phyloP scores from a whole-genome alignment of 768 basidiomycete species.

The Lentinula lateritia region DNA sequence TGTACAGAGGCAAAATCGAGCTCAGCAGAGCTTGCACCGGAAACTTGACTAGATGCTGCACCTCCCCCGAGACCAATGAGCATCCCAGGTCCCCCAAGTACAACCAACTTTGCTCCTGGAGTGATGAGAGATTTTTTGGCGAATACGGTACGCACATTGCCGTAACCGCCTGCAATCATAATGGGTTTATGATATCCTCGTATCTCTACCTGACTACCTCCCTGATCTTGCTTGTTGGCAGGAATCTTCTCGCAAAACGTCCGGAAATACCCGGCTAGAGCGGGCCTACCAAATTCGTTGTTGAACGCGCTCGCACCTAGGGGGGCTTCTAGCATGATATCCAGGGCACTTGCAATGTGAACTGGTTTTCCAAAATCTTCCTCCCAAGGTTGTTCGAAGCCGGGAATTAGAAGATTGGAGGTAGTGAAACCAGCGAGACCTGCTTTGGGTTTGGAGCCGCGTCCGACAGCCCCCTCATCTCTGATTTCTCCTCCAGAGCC shows the following conservation, averaged over 20 bases:
- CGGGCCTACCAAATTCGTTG: constrained; percentile 83
- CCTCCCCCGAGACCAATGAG: constrained; percentile 96
- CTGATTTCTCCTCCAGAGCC: constrained; percentile 98
- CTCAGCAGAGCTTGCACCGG: constrained; percentile 85
- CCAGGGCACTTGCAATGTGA: constrained; percentile 89
- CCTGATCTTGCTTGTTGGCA: constrained; percentile 33
- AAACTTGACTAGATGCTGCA: constrained; percentile 90
- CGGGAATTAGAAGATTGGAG: constrained; percentile 90
- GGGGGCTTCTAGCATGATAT: constrained; percentile 84
- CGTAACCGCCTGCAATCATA: constrained; percentile 98
- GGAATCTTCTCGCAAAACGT: constrained; percentile 83
- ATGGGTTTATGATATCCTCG: constrained; percentile 99
- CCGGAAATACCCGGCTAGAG: constrained; percentile 89
- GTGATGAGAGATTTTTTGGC: constrained; percentile 74
- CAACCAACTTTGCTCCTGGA: constrained; percentile 82
- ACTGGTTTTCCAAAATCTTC: constrained; percentile 84
- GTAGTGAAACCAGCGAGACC: constrained; percentile 91
- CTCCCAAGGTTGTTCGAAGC: constrained; percentile 93
- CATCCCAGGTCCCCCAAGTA: constrained; percentile 93
- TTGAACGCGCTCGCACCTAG: constrained; percentile 9
- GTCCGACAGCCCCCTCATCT: constrained; percentile 94
- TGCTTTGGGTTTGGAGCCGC: constrained; percentile 95
- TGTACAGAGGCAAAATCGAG: constrained; percentile 98
- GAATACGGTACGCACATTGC: constrained; percentile 83
- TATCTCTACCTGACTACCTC: constrained; percentile 40